Percentiles rank a stretch among this genome's conserved stretches.
Conservation (phyloP, 1,284 basidiomycete genomes). For the Cutaneotrichosporon mucoides region DNA sequence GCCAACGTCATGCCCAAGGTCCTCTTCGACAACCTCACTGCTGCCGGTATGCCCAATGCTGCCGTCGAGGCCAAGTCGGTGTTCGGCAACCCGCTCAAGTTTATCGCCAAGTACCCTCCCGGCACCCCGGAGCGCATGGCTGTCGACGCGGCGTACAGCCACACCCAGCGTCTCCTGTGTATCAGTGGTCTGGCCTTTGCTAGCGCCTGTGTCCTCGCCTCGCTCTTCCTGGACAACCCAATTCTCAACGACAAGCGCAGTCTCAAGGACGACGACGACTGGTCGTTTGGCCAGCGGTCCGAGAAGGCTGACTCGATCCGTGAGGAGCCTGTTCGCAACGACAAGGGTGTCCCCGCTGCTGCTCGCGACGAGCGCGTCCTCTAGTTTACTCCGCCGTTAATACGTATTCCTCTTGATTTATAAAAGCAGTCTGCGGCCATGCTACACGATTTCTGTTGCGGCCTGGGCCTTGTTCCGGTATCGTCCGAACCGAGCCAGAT, state of each 20-base stretch:
- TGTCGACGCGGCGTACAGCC: conserved; percentile 32
- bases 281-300: not conserved
- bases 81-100: conserved; percentile 38
- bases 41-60: not conserved
- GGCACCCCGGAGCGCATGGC: conserved; percentile 40
- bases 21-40: conserved; percentile 32
- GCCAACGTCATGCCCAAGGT: conserved; percentile 8
- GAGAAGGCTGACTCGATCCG: no score
- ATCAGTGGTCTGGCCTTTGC: conserved; percentile 32
- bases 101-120: conserved; percentile 31
- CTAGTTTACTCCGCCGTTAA: no score
- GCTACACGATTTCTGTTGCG: no score
- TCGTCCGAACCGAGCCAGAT: no score
- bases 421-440: no score
- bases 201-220: conserved; percentile 18
- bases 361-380: no score
- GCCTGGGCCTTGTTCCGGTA: no score
- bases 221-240: conserved; percentile 16
- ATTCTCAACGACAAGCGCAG: conserved; percentile 5
- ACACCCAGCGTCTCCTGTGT: conserved; percentile 30
- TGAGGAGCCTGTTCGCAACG: no score
- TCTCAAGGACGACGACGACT: conserved; percentile 36
- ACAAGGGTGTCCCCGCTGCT: no score
- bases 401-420: no score
- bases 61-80: not conserved